Evolutionary conservation across 768 basidiomycete species (phyloP), one percentile per base, ranked within the genome.

Genomic region (Sistotremastrum suecicum): DNA sequence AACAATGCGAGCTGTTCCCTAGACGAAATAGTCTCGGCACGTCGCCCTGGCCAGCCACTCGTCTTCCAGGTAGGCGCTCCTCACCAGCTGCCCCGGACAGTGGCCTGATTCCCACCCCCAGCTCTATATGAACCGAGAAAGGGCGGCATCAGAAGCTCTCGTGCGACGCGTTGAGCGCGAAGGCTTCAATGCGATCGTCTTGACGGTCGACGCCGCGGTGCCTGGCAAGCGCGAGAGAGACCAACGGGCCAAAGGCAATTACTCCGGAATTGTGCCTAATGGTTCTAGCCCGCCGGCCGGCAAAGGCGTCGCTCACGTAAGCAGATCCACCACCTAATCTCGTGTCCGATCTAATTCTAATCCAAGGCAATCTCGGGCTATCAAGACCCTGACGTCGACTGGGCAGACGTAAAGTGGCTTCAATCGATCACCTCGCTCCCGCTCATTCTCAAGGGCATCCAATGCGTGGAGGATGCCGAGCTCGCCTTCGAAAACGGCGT

Each of bases 191-290:
- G 72, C 64, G 1, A 61, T 74, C 48, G 67, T 72, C 52, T 60
- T 74, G 37, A 74, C 72, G 0, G 71, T 74, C 10, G 72, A 74
- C 48, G 63, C 67, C 0, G 62, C 70, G 1, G 63, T 66, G 33
- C 56, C 62, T 6, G 67, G 68, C 3, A 71, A 70, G 50, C 62
- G 70, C 3, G 65, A 66, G 48, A 52, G 56, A 6, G 63, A 65
- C 53, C 54, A 55, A 50, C 50, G 62, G 10, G 52, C 56, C 2
- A 62, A 59, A 53, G 60, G 58, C 32, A 54, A 59, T 6, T 58
- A 28, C 28, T 44, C 32, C 32, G 11, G 45, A n/a, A 39, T 29
- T 30, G 41, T 45, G 7, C n/a, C 30, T n/a, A 11, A 5, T 41
- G 49, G 47, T 42, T 48, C 29, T 35, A 51, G 34, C 53, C 60